Evolutionary conservation across 495 filamentous ascomycete species (phyloP).

Genomic region (Evansstolkia leycettana): DNA sequence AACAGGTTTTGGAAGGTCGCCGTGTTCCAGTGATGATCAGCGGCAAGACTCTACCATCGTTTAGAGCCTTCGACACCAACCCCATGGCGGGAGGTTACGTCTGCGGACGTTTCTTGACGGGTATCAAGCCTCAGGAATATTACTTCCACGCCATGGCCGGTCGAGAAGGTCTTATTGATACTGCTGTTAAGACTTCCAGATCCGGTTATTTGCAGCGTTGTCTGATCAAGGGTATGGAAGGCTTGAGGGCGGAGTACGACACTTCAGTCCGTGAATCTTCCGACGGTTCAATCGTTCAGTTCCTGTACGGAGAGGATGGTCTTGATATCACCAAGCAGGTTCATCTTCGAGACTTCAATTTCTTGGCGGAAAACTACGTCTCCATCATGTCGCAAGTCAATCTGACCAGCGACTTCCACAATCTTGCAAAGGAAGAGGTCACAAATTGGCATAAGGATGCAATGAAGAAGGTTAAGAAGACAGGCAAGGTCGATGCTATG

Average conservation of each 20-base stretch:
- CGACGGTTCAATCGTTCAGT: constrained; percentile 87
- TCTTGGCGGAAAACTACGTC: constrained; percentile 67
- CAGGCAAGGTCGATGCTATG: constrained; percentile 48
- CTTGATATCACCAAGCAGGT: constrained; percentile 90
- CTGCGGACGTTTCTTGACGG: constrained; percentile 92
- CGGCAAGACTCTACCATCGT: constrained; percentile 92
- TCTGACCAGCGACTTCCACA: constrained; percentile 33
- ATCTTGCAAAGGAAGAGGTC: constrained; percentile 39
- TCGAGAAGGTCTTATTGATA: constrained; percentile 97
- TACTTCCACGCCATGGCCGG: constrained; percentile 99
- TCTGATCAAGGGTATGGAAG: constrained; percentile 98
- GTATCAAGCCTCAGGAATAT: constrained; percentile 93
- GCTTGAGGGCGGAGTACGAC: constrained; percentile 82
- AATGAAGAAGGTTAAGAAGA: constrained; percentile 68
- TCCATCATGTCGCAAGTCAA: constrained; percentile 44
- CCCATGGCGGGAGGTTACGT: constrained; percentile 91
- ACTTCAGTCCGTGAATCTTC: constrained; percentile 77
- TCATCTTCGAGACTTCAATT: constrained; percentile 81
- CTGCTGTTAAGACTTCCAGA: constrained; percentile 93
- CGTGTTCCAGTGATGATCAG: constrained; percentile 96
- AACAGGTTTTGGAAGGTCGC: constrained; percentile 91
- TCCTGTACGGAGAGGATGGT: constrained; percentile 94
- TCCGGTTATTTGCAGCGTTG: constrained; percentile 97
- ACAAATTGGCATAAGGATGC: constrained; percentile 53
- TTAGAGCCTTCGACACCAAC: constrained; percentile 80